These are phyloP conservation scores for Phytophthora kernoviae DNA, from an alignment of 352 stramenopile genomes.

Conservation along the genomic window DNA sequence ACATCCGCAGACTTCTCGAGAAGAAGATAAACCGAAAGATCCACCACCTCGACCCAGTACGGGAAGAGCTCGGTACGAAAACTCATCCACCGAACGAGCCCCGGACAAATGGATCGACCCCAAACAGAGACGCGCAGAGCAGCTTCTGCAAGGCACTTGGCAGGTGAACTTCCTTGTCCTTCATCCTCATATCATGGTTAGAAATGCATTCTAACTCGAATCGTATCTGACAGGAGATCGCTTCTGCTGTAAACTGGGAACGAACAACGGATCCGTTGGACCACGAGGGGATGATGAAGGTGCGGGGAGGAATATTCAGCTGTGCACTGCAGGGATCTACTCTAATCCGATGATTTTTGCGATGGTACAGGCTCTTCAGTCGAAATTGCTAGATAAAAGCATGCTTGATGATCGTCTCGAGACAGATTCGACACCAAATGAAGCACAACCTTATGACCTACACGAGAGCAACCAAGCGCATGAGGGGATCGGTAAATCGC, in stretches of 20 bases:
- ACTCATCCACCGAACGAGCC: background rate
- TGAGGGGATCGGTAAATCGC: conserved; percentile 11
- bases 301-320: background rate
- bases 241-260: conserved; percentile 27
- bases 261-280: background rate
- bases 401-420: conserved; percentile 8
- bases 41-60: conserved; percentile 12
- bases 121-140: conserved; percentile 37
- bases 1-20: conserved; percentile 10
- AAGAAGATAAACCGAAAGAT: conserved; percentile 9
- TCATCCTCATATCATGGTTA: conserved; percentile 2
- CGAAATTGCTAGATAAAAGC: conserved; percentile 13
- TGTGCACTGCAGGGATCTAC: too few relatives aligned
- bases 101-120: conserved; percentile 36
- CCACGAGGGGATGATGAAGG: conserved; percentile 1
- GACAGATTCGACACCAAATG: background rate
- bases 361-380: conserved; percentile 12
- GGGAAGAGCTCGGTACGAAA: conserved; percentile 13
- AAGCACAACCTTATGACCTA: conserved; percentile 5
- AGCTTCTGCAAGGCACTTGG: conserved; percentile 43
- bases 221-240: conserved; percentile 24
- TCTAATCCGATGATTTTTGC: background rate
- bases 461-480: conserved; percentile 11
- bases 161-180: conserved; percentile 20
- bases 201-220: background rate